A percentile compares a stretch with the other conserved stretches of the same genome.
Conservation (phyloP, 495 filamentous ascomycete genomes). For the Penicillium steckii region DNA sequence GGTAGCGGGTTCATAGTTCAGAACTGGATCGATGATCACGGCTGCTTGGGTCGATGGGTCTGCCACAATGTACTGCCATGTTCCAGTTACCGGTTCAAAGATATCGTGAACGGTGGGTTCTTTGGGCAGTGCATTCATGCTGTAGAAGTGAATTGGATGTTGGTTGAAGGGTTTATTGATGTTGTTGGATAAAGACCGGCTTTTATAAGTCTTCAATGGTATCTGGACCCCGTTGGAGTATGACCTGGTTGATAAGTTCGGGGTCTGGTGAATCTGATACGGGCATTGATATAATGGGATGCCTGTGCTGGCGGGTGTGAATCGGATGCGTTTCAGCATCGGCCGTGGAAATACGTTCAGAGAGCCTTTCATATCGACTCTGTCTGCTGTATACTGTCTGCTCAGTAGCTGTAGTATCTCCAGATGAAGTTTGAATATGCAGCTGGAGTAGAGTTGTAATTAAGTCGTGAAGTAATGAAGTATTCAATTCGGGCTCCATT, state of each 20-base stretch:
- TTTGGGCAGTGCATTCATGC: conserved; percentile 4
- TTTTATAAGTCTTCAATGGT: not conserved
- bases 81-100: conserved; percentile 47
- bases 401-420: no score
- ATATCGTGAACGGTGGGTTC: conserved; percentile 42
- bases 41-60: conserved; percentile 46
- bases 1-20: conserved; percentile 53
- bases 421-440: not conserved
- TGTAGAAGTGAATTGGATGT: not conserved
- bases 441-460: not conserved
- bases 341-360: no score
- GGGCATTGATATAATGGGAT: no score
- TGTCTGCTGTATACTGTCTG: no score
- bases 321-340: no score
- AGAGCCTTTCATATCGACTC: no score
- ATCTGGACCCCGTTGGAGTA: no score
- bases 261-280: no score
- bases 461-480: not conserved
- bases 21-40: conserved; percentile 59
- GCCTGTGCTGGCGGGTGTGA: no score
- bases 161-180: not conserved
- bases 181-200: not conserved
- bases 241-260: no score
- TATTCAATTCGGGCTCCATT: conserved; percentile 6
- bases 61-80: conserved; percentile 62